Evolutionary conservation across 2,329 filamentous ascomycete species (phyloP).

Genomic region (Ceratocystis variospora): DNA sequence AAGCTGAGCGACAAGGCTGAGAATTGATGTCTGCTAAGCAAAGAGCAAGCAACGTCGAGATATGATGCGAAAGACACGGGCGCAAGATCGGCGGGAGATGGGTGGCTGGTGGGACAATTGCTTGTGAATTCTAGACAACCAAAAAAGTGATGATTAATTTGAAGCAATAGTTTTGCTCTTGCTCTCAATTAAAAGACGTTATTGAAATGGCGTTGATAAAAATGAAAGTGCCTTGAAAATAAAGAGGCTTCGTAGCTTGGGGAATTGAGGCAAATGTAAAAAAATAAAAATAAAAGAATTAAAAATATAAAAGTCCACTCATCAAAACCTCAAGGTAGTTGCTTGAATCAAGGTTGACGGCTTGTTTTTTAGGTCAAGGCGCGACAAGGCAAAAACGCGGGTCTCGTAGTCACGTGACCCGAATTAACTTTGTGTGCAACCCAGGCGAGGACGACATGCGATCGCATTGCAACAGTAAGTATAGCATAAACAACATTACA

Average conservation of each 20-base stretch:
- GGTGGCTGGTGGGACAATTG: neutral
- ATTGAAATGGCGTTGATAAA: neutral
- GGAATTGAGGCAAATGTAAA: neutral
- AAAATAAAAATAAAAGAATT: neutral
- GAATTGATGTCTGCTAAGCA: neutral
- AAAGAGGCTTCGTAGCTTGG: neutral
- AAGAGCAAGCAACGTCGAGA: neutral
- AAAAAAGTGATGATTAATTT: neutral
- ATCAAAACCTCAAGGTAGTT: neutral
- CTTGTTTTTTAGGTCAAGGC: neutral
- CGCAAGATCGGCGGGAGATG: neutral
- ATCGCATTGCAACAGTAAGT: neutral
- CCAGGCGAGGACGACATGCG: neutral
- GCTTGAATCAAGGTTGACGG: neutral
- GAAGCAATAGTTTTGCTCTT: neutral
- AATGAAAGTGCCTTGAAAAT: neutral
- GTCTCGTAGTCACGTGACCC: slow-evolving; percentile 13
- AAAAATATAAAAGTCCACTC: neutral
- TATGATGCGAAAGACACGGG: neutral
- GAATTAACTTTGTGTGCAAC: neutral
- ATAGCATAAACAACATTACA: neutral
- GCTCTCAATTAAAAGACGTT: neutral
- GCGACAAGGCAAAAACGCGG: slow-evolving; percentile 11
- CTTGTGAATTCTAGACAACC: neutral
- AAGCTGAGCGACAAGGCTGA: neutral